Evolutionary conservation across 2,329 filamentous ascomycete species (phyloP), one percentile per base, ranked within the genome.

Genomic region (Penicillium sp.): DNA sequence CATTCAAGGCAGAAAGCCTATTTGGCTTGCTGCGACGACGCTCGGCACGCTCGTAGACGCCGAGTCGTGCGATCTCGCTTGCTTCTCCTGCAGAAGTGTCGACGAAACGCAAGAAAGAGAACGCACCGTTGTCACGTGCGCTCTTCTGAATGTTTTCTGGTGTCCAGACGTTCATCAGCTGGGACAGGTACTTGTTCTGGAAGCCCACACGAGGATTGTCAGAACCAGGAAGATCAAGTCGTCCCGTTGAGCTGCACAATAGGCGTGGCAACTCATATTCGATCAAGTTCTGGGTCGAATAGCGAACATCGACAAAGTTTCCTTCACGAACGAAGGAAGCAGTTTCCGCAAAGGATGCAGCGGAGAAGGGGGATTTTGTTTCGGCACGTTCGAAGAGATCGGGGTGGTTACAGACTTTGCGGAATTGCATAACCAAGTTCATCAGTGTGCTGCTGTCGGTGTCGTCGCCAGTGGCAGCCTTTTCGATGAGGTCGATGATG

Each of bases 341-440:
- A 0, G 93, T 97, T 79, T 99, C 94, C 15, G 93, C 94, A 75
- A 93, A 99, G 72, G 89, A 86, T n/a, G 87, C 86, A 67, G 89
- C 87, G 0, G 91, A 89, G 68, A 93, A 88, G 0, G 94, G 91
- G 9, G 93, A 96, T 25, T 85, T 88, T 9, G 91, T 96, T 60
- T 97, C 93, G 10, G 93, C 93, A 46, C 94, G 89, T 76, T 99
- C 93, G 67, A 99, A 99, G 35, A 99, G 78, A 77, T 99, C 94
- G 0, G 94, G 94, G 73, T 99, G 94, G 71, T 99, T 99, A 80
- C 94, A 99, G 57, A 99, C 94, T 78, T 99, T 99, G 68, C 94
- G 87, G 84, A 99, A 99, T 77, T 99, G 94, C 94, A 99, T 99
- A 62, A 99, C 94, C 64, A 99, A 82, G 76, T 99, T 99, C 94